These are phyloP conservation scores for Exserohilum rostratum DNA, from an alignment of 2,329 filamentous ascomycete genomes.

Conservation along the genomic window DNA sequence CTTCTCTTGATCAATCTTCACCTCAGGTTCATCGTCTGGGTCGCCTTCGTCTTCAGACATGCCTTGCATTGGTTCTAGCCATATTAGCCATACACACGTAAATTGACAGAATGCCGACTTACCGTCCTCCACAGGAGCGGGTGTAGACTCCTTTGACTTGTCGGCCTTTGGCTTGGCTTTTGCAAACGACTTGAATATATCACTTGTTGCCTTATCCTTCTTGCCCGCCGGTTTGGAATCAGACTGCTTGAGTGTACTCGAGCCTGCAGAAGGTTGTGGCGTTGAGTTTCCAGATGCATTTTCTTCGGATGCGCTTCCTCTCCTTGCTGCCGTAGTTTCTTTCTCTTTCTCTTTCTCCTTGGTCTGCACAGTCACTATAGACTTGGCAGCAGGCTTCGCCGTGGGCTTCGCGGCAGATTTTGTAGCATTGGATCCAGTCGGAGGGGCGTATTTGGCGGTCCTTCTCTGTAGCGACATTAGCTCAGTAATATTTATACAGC, in stretches of 20 bases:
- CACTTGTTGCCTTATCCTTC: constrained; percentile 61
- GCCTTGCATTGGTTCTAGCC: constrained; percentile 58
- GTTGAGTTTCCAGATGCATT: constrained; percentile 45
- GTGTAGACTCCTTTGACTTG: constrained; percentile 51
- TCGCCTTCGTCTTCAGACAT: constrained; percentile 55
- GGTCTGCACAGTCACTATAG: constrained; percentile 18
- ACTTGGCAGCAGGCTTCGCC: constrained; percentile 23
- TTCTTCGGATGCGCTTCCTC: constrained; percentile 39
- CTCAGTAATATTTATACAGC: not conserved
- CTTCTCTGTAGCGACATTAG: constrained; percentile 49
- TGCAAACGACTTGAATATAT: constrained; percentile 81
- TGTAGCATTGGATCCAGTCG: constrained; percentile 37
- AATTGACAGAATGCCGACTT: constrained; percentile 10
- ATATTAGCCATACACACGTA: constrained; percentile 30
- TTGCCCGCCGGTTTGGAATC: constrained; percentile 58
- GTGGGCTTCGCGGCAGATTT: constrained; percentile 18
- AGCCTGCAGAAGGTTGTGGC: constrained; percentile 31
- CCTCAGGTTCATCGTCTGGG: constrained; percentile 35
- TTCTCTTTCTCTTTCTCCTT: constrained; percentile 28
- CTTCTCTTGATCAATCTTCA: constrained; percentile 42
- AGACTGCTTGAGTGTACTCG: constrained; percentile 40
- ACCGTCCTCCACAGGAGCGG: constrained; percentile 58
- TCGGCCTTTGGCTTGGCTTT: constrained; percentile 65
- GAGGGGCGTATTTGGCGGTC: constrained; percentile 47
- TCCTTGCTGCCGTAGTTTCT: constrained; percentile 19